These are phyloP conservation scores for Alisma plantagoaquatica DNA, from an alignment of 106 monocot species.

Conservation along the genomic window DNA sequence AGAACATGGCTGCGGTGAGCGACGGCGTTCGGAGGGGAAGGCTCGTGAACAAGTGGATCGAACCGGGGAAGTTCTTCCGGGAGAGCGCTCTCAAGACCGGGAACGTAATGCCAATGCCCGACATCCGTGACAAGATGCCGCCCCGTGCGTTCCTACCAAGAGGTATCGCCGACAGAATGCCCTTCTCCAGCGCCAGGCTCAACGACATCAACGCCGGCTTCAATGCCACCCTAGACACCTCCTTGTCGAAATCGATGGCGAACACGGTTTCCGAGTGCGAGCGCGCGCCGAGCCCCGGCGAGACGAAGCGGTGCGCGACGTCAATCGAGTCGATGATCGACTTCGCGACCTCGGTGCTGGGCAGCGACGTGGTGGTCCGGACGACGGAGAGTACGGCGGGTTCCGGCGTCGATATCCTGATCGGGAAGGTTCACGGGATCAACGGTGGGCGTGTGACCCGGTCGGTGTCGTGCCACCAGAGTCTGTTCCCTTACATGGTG, in stretches of 20 bases:
- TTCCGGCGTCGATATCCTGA: conserved; percentile 21
- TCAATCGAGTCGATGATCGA: conserved; percentile 87
- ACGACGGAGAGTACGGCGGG: conserved; percentile 41
- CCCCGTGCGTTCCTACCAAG: conserved; percentile 65
- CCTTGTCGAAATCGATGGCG: conserved; percentile 48
- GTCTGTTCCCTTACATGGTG: conserved; percentile 78
- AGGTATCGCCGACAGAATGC: conserved; percentile 36
- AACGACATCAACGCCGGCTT: conserved; percentile 30
- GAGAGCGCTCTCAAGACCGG: conserved; percentile 44
- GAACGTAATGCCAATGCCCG: conserved; percentile 65
- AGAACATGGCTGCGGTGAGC: conserved; percentile 1
- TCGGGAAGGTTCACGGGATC: conserved; percentile 51
- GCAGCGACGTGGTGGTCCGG: conserved; percentile 45
- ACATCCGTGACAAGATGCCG: conserved; percentile 69
- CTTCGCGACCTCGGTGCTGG: conserved; percentile 58
- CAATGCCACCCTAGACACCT: conserved; percentile 24
- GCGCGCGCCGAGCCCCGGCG: conserved; percentile 71
- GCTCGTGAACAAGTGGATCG: conserved; percentile 39
- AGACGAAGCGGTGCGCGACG: conserved; percentile 78
- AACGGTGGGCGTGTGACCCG: conserved; percentile 58
- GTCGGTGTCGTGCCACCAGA: conserved; percentile 93
- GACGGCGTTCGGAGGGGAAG: neutral
- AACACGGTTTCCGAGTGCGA: conserved; percentile 60
- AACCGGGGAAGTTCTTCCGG: conserved; percentile 85
- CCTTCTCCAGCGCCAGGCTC: conserved; percentile 25